Base-by-base conservation (phyloP, 202 grass and related monocot species). In the Carex arenaria region DNA sequence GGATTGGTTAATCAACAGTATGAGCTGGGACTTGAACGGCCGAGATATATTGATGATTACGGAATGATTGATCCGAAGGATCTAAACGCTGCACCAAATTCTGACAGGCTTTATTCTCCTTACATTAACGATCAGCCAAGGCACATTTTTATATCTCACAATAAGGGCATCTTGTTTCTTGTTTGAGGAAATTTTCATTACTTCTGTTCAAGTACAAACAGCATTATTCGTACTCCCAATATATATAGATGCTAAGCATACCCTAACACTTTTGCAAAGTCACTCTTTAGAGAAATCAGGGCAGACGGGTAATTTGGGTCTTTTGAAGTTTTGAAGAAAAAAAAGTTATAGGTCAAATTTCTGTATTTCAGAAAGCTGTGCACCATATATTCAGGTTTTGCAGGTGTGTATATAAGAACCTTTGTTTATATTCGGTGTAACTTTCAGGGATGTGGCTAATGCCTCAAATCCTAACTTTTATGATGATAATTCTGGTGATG, bases 361-460 rank as follows among this genome's bases (percentile, higher is more conserved):
- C 69, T 52, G 19, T 72, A 51, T 51, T 72, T 23, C 20, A 51
- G 64, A 72, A 14, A 31, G 23, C 45, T 55, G 49, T 32, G 49
- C 49, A 55, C 23, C 30, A 32, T 31, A 30, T 72, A 55, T 30
- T 14, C 26, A 66, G 3, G 12, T 32, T 66, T 32, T 67, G 14
- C 30, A 38, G 14, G 57, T 31, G 11, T 68, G 15, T 7, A 68
- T 57, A 36, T 65, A 63, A 81, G 14, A 47, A 65, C 14, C 26
- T 81, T 64, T 80, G 3, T 42, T 64, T 81, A 28, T 63, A 81
- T 64, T 81, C 2, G 40, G 49, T 30, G 55, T 86, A 43, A 67
- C 14, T 83, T 90, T 71, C 72, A 98, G 96, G 85, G 93, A 91
- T 72, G 83, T 86, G 79, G 84, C 81, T 75, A 72, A 86, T 56